Conservation (phyloP, 371 early-diverging fungal species). For the Mucor velutinosus region DNA sequence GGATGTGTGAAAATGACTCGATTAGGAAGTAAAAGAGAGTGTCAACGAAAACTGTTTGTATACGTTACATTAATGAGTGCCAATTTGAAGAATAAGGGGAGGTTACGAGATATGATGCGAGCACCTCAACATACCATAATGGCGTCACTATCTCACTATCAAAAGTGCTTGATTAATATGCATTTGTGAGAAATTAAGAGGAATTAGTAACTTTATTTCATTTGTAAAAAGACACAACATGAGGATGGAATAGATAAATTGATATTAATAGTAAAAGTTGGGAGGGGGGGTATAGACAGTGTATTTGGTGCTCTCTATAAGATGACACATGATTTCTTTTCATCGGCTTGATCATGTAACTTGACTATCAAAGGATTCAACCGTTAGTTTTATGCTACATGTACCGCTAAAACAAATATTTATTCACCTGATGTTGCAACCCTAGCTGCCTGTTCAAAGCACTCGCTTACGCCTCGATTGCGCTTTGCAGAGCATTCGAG, state of each 20-base stretch:
- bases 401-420: neutral
- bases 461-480: conserved; percentile 55
- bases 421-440: conserved; percentile 37
- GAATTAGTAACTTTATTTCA: too few relatives aligned
- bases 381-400: neutral
- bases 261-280: neutral
- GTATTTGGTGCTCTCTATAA: neutral
- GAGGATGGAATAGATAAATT: too few relatives aligned
- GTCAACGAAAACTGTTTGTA: neutral
- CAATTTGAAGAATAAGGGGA: neutral
- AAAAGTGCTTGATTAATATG: neutral
- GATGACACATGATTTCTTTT: conserved; percentile 2
- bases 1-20: neutral
- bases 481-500: conserved; percentile 60
- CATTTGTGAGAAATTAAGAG: neutral
- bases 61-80: neutral
- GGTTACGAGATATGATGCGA: neutral
- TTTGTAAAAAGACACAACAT: too few relatives aligned
- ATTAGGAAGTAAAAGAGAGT: neutral
- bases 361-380: neutral
- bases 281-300: neutral
- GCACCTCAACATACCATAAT: neutral
- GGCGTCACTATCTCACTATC: neutral
- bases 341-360: neutral
- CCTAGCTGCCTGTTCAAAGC: conserved; percentile 57